phyloP scores from a whole-genome alignment of 371 early-diverging fungal species.

The Lichtheimia ramosa region DNA sequence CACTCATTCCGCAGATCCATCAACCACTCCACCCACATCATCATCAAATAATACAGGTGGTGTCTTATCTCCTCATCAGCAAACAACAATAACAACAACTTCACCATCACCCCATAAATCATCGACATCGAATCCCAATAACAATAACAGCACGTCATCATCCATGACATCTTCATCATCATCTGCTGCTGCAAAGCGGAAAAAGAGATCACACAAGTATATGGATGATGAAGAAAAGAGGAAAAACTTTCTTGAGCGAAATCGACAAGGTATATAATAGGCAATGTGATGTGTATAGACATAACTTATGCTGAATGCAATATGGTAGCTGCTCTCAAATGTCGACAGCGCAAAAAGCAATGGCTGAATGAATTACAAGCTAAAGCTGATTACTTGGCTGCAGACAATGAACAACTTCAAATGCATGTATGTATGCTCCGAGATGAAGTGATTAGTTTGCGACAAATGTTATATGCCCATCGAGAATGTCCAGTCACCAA shows the following conservation, averaged over 20 bases:
- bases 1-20: no score
- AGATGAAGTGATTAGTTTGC: slow-evolving; percentile 49
- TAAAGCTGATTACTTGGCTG: slow-evolving; percentile 51
- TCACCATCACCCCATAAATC: neutral
- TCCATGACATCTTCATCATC: no score
- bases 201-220: slow-evolving; percentile 24
- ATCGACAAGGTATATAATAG: slow-evolving; percentile 58
- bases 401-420: slow-evolving; percentile 53
- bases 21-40: no score
- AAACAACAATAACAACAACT: neutral
- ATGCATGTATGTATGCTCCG: slow-evolving; percentile 41
- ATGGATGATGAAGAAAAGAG: slow-evolving; percentile 63
- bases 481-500: slow-evolving; percentile 52
- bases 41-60: neutral
- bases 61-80: neutral
- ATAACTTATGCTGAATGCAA: neutral
- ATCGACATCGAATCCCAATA: no score
- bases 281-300: no score
- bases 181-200: slow-evolving; percentile 7
- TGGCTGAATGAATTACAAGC: slow-evolving; percentile 56
- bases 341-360: slow-evolving; percentile 69
- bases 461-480: slow-evolving; percentile 54
- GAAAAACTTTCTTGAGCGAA: slow-evolving; percentile 74
- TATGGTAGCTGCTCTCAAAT: slow-evolving; percentile 61
- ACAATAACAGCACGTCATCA: no score